These are phyloP conservation scores for Camellia oleifera DNA, from an alignment of 179 eudicot genomes.

Conservation along the genomic window DNA sequence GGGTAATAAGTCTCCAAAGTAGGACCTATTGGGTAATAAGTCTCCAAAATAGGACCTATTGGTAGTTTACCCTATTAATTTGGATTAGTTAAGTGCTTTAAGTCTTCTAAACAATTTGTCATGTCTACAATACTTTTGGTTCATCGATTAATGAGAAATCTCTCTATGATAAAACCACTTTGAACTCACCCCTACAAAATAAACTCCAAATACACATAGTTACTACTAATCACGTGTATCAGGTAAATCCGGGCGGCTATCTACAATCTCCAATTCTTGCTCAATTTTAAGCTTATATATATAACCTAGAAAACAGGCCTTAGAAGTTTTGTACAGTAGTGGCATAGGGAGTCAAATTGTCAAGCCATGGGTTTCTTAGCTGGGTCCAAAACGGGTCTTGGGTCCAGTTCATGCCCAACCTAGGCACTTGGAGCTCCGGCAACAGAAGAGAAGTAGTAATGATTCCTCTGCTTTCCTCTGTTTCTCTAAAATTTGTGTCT, in stretches of 20 bases:
- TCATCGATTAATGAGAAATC: too few relatives aligned
- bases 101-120: background rate
- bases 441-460: slow-evolving; percentile 18
- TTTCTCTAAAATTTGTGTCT: background rate
- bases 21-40: too few relatives aligned
- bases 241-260: background rate
- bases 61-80: too few relatives aligned
- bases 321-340: slow-evolving; percentile 26
- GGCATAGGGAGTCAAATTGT: slow-evolving; percentile 27
- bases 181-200: too few relatives aligned
- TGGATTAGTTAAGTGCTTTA: too few relatives aligned
- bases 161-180: too few relatives aligned
- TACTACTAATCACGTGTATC: too few relatives aligned
- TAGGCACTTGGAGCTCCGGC: slow-evolving; percentile 57
- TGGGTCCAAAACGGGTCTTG: slow-evolving; percentile 49
- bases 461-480: background rate
- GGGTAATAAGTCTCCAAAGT: too few relatives aligned
- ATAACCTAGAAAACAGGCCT: background rate
- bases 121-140: background rate
- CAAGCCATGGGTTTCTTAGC: slow-evolving; percentile 67
- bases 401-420: slow-evolving; percentile 37
- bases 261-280: background rate
- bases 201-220: too few relatives aligned
- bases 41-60: too few relatives aligned
- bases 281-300: background rate